phyloP scores from a whole-genome alignment of 176 grass and related monocot genomes.

The Cenchrus purpureus region DNA sequence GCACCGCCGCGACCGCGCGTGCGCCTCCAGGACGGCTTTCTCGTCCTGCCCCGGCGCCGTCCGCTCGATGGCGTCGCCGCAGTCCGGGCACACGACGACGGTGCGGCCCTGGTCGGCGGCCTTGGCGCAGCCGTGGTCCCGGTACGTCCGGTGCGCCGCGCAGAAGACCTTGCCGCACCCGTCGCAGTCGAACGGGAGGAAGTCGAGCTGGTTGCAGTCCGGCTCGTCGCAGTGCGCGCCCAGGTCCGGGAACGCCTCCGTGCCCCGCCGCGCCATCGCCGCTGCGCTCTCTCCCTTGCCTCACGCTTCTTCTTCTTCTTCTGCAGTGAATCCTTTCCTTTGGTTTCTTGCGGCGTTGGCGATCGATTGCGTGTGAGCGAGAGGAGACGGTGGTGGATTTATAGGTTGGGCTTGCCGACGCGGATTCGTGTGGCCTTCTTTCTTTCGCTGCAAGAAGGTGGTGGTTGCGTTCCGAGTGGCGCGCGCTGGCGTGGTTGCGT shows the following conservation, averaged over 20 bases:
- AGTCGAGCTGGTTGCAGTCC: slow-evolving; percentile 90
- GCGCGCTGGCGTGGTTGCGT: background rate
- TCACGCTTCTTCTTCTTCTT: background rate
- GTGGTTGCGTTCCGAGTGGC: slow-evolving; percentile 5
- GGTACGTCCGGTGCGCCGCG: slow-evolving; percentile 66
- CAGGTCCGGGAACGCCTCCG: slow-evolving; percentile 74
- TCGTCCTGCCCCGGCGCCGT: slow-evolving; percentile 32
- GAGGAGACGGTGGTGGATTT: background rate
- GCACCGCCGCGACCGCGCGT: slow-evolving; percentile 57
- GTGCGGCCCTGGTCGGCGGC: slow-evolving; percentile 60
- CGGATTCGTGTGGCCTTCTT: background rate
- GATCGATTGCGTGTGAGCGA: background rate
- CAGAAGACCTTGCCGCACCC: slow-evolving; percentile 68
- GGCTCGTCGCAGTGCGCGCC: slow-evolving; percentile 75
- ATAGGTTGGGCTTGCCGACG: slow-evolving; percentile 15
- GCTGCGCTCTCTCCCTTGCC: background rate
- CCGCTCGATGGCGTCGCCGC: slow-evolving; percentile 75
- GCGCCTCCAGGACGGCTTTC: slow-evolving; percentile 36
- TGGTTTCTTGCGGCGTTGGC: background rate
- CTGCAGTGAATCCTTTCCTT: background rate
- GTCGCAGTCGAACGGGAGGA: slow-evolving; percentile 85
- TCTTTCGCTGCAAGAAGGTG: slow-evolving; percentile 26
- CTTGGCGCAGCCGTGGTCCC: slow-evolving; percentile 61
- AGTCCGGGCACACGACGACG: slow-evolving; percentile 75
- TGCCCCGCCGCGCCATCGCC: slow-evolving; percentile 65